Evolutionary conservation across 441 rosid genomes (phyloP), one percentile per base, ranked within the genome.

Genomic region (Populus hybrid): DNA sequence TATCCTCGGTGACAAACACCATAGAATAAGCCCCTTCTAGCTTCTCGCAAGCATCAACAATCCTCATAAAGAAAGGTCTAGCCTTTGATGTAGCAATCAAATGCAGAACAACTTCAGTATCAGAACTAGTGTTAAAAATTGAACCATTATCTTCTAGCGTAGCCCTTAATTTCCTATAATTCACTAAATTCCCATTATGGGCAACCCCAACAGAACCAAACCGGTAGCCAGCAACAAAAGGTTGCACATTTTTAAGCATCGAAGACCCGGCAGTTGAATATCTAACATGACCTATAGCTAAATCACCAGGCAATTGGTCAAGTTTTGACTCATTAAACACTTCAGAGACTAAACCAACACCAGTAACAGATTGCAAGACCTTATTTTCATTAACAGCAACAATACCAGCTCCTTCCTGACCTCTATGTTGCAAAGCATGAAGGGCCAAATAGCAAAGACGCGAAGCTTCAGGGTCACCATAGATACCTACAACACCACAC

Each of bases 391-490:
- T 84, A 18, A 93, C 97, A 1, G 99, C 83, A 18, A 95, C 99
- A 75, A 95, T 95, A 76, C 99, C 98, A 71, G 99, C 98, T 24
- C 99, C 99, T 86, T 95, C 98, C 76, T 95, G 99, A 18, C 98
- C 92, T 74, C 94, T 88, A 65, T 95, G 99, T 73, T 95, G 99
- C 72, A 95, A 88, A 14, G 98, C 97, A 74, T 93, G 99, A 63
- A 95, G 97, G 1, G 98, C 98, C 78, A 93, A 71, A 84, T 91
- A 94, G 83, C 95, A 91, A 79, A 92, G 92, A 4, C 98, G 93
- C 0, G 99, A 87, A 75, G 99, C 98, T 72, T 95, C 99, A 0
- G 97, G 84, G 83, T 95, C 98, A 6, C 94, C 99, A 74, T 84
- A 92, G 75, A 95, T 88, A 42, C 99, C 99, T n/a, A 93, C 97